Base-by-base conservation (phyloP, 192 early-diverging fungal genomes). In the Linnemannia elongata region DNA sequence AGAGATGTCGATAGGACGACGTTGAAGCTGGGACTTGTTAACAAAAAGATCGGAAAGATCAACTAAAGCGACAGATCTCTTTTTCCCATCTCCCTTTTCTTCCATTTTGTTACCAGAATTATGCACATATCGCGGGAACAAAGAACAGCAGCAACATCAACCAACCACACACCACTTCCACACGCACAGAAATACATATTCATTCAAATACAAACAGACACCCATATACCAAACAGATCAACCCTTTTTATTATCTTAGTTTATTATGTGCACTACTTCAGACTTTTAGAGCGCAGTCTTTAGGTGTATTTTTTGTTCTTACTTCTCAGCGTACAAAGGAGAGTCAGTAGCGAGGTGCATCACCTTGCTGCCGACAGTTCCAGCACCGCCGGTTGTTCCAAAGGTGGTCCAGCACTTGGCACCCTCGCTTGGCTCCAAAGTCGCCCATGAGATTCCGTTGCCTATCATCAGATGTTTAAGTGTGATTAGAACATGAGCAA, bases 351-450 rank as follows among this genome's bases (percentile, higher is more conserved):
- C 91, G 18, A 92, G 81, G 39, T 89, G 80, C 73, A 94, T 90
- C 60, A 93, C 91, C 88, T 95, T 95, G 57, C 90, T 91, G 36
- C 95, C 95, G 33, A 96, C 91, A 49, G 85, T 87, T 74, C 85
- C 93, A 42, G 83, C 89, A n/a, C 91, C 91, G 33, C 96, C 94
- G 44, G 88, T 91, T 4, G 94, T 93, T 70, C 97, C 96, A 91
- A 98, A 98, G 1, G 97, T 97, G 9, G 97, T 98, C 94, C 95
- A 95, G 74, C 88, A 90, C 68, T 87, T 92, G 44, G 96, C 85
- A 38, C 93, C 89, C 27, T 87, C 88, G 38, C 88, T 93, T 39
- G 94, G 94, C 79, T 94, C 96, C 39, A 98, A 87, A 27, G 94
- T 88, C 39, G 95, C 92, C 97, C 97, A 98, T 42, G 93, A 94